phyloP scores from a whole-genome alignment of 78 protist genomes.

The Paratrimastix pyriformis region DNA sequence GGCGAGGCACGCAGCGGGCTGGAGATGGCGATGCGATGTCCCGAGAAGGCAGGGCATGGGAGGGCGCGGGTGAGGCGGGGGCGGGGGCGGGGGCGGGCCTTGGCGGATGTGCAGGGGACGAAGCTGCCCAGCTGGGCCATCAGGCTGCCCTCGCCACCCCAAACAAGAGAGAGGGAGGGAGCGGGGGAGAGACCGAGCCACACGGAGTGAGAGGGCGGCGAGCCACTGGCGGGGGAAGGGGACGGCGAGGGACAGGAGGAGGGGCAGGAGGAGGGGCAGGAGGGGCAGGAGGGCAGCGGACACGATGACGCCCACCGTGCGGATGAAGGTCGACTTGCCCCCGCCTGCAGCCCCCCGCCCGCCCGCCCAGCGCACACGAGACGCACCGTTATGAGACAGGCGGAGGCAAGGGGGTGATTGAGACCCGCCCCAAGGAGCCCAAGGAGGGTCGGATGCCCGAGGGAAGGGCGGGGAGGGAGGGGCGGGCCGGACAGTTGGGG shows the following conservation, averaged over 20 bases:
- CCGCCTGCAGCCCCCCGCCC: no score
- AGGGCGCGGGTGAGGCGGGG: neutral
- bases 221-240: neutral
- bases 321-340: conserved; percentile 73
- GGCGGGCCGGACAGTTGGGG: no score
- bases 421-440: no score
- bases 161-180: no score
- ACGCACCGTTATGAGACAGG: no score
- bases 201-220: neutral
- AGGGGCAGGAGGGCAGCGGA: conserved; percentile 93
- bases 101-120: conserved; percentile 70
- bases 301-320: conserved; percentile 38
- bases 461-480: no score
- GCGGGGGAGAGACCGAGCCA: neutral
- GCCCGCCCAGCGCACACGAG: no score
- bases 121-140: conserved; percentile 97
- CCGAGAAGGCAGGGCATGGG: neutral
- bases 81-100: neutral
- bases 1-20: no score
- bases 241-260: neutral
- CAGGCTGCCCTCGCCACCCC: no score
- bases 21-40: neutral
- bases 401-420: no score
- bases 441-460: no score
- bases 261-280: conserved; percentile 70